Base-by-base conservation (phyloP, 2,329 filamentous ascomycete species). In the Aaosphaeria arxii region DNA sequence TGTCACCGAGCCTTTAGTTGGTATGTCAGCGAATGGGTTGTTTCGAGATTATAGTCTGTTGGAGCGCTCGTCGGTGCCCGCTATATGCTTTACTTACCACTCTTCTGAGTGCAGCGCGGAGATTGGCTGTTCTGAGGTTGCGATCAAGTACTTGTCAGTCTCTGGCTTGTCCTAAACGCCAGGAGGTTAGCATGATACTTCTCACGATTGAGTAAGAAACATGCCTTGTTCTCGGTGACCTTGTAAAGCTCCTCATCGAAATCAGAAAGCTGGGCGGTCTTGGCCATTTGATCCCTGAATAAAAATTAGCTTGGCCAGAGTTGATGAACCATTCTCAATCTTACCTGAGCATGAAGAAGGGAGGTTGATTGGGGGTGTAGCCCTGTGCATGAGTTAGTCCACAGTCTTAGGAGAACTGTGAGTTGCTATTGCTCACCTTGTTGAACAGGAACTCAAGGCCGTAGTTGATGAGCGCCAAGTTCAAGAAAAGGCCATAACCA, bases 231-330 rank as follows among this genome's bases (percentile, higher is more conserved):
- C n/a, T 36, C 7, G 33, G 7, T 9, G 7, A 36, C 92, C 76
- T 97, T 97, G 81, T 99, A 99, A 44, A 99, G 78, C 72, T 97
- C 92, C 71, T 97, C 94, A 66, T 99, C 94, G 64, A 99, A 99
- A 64, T 96, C 89, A 59, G 94, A 91, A 29, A 99, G 84, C 74
- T 99, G 94, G 2, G 94, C 94, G 0, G 94, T 99, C 79, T 97
- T 97, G 51, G 88, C 91, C 94, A 99, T 99, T 70, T 90, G 87
- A 44, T 95, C 89, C 71, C 89, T 24, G 17, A 24, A 24, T 24
- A 24, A 24, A 24, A 24, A 24, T 24, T 24, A 24, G 17, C 17
- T 24, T 24, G 17, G 17, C 17, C 17, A 24, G 17, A 24, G 17
- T 24, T 24, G 17, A 24, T 24, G 17, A 24, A 24, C 17, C 17